Evolutionary conservation across 495 filamentous ascomycete genomes (phyloP), one percentile per base, ranked within the genome.

Genomic region (Sabuloglossum arenarium): DNA sequence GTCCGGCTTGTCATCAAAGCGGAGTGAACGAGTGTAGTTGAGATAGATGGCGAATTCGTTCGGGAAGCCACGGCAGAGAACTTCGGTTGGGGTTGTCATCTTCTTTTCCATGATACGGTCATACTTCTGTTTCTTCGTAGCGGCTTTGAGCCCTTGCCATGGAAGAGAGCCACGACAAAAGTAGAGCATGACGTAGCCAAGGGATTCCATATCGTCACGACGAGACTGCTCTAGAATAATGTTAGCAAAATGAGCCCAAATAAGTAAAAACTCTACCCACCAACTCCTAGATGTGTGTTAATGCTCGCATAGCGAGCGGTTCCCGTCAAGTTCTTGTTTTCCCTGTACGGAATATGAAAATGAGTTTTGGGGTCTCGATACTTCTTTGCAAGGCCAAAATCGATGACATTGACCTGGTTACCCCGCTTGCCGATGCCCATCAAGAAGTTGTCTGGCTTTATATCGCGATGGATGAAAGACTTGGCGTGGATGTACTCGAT

Each of bases 91-190:
- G 6, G 93, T 99, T 10, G 91, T 99, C 93, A 99, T 97, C 84
- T 99, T 99, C 82, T 99, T 99, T 77, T 99, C 93, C 93, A 97
- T 99, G 72, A 99, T 99, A 54, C 93, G 82, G 71, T 99, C 93
- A 66, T 99, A 97, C 73, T 97, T 99, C 76, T 99, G 91, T 82
- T 99, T 97, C 80, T 99, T 97, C 55, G 93, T 99, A 62, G 93
- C 93, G 75, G 93, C 93, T 80, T 99, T 99, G 50, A 99, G 76
- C 39, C 93, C 93, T 74, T 99, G 93, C 93, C 93, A 99, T 58
- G 93, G 91, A 52, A 99, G 88, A 56, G 89, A 95, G 49, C 91
- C 91, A 67, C 93, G 93, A 78, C 93, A 97, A 76, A 99, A 99
- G 75, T 99, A 99, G 51, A 99, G 81, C 93, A 99, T 99, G 59